phyloP scores from a whole-genome alignment of 1,284 basidiomycete species.

The Boletus mariae region DNA sequence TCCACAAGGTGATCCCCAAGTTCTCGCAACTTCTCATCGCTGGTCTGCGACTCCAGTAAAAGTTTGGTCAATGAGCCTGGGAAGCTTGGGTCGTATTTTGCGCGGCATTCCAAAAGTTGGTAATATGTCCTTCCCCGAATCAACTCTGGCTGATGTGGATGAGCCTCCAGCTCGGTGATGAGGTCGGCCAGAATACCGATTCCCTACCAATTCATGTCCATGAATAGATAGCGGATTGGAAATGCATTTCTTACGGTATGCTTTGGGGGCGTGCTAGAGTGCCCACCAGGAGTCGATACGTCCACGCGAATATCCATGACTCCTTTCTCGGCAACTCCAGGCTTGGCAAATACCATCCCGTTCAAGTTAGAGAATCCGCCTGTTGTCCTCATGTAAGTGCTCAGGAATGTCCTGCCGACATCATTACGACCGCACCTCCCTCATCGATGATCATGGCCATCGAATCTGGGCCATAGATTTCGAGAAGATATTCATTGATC shows the following conservation, averaged over 20 bases:
- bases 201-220: constrained; percentile 29
- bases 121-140: constrained; percentile 30
- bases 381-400: constrained; percentile 14
- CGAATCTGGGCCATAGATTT: constrained; percentile 49
- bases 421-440: constrained; percentile 31
- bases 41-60: constrained; percentile 26
- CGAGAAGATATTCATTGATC: constrained; percentile 44
- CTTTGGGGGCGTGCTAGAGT: constrained; percentile 59
- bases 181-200: constrained; percentile 56
- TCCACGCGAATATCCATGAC: constrained; percentile 54
- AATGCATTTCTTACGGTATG: constrained; percentile 43
- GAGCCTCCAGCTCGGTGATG: constrained; percentile 48
- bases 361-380: constrained; percentile 35
- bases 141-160: constrained; percentile 41
- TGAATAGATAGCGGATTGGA: background rate
- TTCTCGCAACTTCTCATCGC: constrained; percentile 26
- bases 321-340: constrained; percentile 64
- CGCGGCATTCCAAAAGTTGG: constrained; percentile 25
- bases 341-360: constrained; percentile 44
- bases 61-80: constrained; percentile 28
- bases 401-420: background rate
- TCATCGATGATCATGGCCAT: constrained; percentile 57
- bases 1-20: constrained; percentile 32
- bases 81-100: constrained; percentile 27
- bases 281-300: constrained; percentile 60